Base-by-base conservation (phyloP, 805 yeast species). In the Isabelozyma pseudorhagii region DNA sequence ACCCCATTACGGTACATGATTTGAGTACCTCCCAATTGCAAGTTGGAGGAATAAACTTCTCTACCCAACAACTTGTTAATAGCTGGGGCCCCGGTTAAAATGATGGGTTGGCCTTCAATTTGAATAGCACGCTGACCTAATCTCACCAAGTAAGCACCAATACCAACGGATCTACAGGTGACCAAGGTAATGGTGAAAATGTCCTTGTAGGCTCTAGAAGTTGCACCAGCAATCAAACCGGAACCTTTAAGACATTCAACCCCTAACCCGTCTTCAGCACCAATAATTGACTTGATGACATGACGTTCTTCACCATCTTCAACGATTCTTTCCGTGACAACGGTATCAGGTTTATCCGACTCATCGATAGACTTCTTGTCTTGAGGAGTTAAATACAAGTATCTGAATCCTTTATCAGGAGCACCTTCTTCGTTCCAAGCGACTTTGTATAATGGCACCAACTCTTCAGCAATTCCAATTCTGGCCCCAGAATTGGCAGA, bases 401-500 rank as follows among this genome's bases (percentile, higher is more conserved):
- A 93, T 62, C 81, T 77, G 81, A 93, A 94, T 18, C 99, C 99
- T 75, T 88, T 87, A 21, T 82, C 79, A 53, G 90, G 96, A 52
- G 83, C 77, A 21, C 72, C 71, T 40, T 82, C 83, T 58, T 85
- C 92, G 58, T 84, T 87, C 99, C 99, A 94, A 48, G 93, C 90
- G 55, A 93, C 97, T 69, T 88, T 84, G 77, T 83, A 91, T 64
- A 82, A 80, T 51, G 97, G 94, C 49, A 94, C 79, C 54, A 94
- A 79, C 71, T 94, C 99, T 60, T 94, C 98, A 27, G 99, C 99
- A 67, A 94, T 83, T 65, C 99, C 99, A 55, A 94, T 89, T 78
- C 99, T 85, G 44, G 99, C 99, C 79, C 99, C 99, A 52, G 98
- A 92, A 81, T 94, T 94, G 28, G 99, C 99, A 60, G 97, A 89